These are phyloP conservation scores for Leishmania tarentolae DNA, from an alignment of 208 protist genomes.

Conservation along the genomic window DNA sequence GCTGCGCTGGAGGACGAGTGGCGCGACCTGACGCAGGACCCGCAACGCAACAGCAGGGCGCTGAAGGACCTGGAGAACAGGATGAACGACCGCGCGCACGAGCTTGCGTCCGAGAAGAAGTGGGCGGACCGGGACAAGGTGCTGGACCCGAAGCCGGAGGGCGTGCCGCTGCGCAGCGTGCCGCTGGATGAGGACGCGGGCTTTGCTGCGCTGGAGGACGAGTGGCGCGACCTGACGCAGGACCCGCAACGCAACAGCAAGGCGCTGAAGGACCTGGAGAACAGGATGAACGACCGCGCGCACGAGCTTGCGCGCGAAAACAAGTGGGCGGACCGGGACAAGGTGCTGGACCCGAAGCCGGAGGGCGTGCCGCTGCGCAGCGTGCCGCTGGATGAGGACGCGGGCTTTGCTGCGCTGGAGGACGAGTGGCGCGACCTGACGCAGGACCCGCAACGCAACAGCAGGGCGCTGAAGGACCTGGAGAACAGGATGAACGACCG, in stretches of 20 bases:
- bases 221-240: too few species aligned
- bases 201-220: too few species aligned
- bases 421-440: too few species aligned
- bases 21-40: too few species aligned
- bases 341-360: slow-evolving; percentile 39
- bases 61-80: slow-evolving; percentile 33
- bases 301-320: slow-evolving; percentile 43
- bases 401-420: too few species aligned
- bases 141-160: slow-evolving; percentile 45
- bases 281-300: slow-evolving; percentile 36
- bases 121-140: slow-evolving; percentile 36
- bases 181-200: slow-evolving; percentile 42
- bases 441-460: too few species aligned
- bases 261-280: slow-evolving; percentile 35
- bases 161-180: slow-evolving; percentile 43
- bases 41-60: neutral
- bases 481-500: slow-evolving; percentile 34
- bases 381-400: slow-evolving; percentile 41
- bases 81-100: slow-evolving; percentile 43
- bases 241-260: too few species aligned
- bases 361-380: slow-evolving; percentile 49
- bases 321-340: slow-evolving; percentile 40
- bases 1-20: too few species aligned
- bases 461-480: slow-evolving; percentile 30
- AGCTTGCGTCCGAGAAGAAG: slow-evolving; percentile 47